Evolutionary conservation across 176 grass and related monocot genomes (phyloP), one percentile per base, ranked within the genome.

Genomic region (Tillandsia fasciculata): DNA sequence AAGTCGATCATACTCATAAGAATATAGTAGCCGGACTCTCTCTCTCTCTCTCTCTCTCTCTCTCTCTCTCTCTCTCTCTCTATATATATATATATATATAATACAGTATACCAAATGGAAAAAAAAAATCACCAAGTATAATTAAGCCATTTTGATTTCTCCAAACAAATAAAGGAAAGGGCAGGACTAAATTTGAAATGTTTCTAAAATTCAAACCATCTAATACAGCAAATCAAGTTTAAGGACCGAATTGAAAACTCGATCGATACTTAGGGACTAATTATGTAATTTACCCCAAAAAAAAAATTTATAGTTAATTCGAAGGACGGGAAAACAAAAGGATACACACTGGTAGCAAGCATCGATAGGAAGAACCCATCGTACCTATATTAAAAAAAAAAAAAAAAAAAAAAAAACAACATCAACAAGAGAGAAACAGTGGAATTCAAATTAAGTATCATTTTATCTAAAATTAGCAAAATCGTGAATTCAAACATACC

Each of bases 341-440:
- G 77, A 82, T 99, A 93, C 94, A 99, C 74, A 83, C 94, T 99
- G 70, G 94, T 99, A 24, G 87, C 94, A 51, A 99, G 87, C 94
- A 93, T 99, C 64, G 87, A 90, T 72, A 99, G 82, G 74, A 99
- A 93, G 86, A 99, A 99, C 24, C 94, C 94, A 54, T 99, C 94
- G 48, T 99, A 99, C 94, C 92, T 96, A 65, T 22, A 26, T 49
- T 42, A 7, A 42, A 49, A 24, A 53, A 27, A 11, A 15, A 75
- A 75, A 11, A 15, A 75, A 75, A 52, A 48, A 42, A 63, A 50
- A 14, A 53, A 10, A 2, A 69, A 12, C 8, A 11, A 59, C 65
- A 59, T 74, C 18, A 27, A 8, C 57, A 74, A 26, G 57, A 65
- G 73, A 65, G 24, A n/a, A 28, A 15, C 20, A 9, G 49, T 33